These are phyloP conservation scores for Termitomyces sp. DNA, from an alignment of 768 basidiomycete species.

Conservation along the genomic window DNA sequence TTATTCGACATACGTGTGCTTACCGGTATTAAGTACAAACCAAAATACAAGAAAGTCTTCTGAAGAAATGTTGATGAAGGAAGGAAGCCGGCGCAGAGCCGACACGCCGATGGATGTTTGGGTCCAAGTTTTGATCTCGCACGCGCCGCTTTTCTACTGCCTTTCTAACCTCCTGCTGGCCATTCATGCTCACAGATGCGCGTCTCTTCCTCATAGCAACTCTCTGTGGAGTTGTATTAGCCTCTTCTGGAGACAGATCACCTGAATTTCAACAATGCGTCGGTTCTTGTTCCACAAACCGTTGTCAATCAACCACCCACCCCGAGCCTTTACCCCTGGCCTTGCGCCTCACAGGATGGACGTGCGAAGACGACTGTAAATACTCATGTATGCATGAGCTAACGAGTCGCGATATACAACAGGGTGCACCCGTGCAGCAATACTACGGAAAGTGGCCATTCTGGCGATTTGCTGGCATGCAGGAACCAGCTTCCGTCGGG, in stretches of 20 bases:
- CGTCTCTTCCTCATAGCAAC: conserved; percentile 2
- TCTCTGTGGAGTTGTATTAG: conserved; percentile 17
- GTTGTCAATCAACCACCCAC: conserved; percentile 35
- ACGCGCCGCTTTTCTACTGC: too few species aligned
- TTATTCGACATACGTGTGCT: background rate
- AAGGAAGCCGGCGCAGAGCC: background rate
- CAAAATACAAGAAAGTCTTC: background rate
- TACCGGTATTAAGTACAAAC: background rate
- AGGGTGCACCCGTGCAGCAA: conserved; percentile 55
- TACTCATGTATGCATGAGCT: conserved; percentile 86
- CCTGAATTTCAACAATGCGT: conserved; percentile 52
- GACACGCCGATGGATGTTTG: background rate
- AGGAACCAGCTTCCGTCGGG: conserved; percentile 89
- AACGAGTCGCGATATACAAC: conserved; percentile 50
- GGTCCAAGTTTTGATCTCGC: too few species aligned
- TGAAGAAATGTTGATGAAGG: too few species aligned
- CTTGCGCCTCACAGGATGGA: conserved; percentile 76
- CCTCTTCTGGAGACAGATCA: conserved; percentile 65
- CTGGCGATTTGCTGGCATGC: conserved; percentile 81
- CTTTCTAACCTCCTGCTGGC: background rate
- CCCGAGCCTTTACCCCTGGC: conserved; percentile 39
- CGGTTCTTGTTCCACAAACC: conserved; percentile 33
- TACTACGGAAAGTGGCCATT: conserved; percentile 99
- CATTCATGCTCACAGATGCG: conserved; percentile 4
- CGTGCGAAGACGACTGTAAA: conserved; percentile 83